Base-by-base conservation (phyloP, 805 yeast genomes). In the Priceomyces medius region DNA sequence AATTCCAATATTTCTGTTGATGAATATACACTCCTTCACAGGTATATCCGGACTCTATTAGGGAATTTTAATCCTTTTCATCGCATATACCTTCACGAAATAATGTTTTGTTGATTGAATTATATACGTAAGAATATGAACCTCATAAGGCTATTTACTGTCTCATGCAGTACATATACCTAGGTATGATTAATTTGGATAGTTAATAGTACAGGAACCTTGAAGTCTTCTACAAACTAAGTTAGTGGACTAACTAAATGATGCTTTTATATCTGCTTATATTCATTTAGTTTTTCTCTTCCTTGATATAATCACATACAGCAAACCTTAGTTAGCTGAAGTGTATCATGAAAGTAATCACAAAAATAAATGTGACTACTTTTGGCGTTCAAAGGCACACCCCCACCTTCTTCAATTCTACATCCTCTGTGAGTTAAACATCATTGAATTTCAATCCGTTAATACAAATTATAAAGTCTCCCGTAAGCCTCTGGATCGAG, bases 171-270 rank as follows among this genome's bases (percentile, higher is more conserved):
- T 38, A 38, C 51, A 43, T 4, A 51, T 51, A 20, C 53, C 53
- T 9, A 51, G 53, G 33, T 49, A 50, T 19, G 51, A 47, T 42
- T 49, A 13, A 49, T 49, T 37, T 49, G 51, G 33, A 47, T 49
- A 28, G 53, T 49, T 24, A 49, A 35, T 31, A 49, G 45, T 3
- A 47, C 49, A 9, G 53, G 49, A 21, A 47, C 37, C 36, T 49
- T 49, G 19, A 47, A 49, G 23, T 49, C 53, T 38, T 47, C 53
- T 9, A 47, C 45, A 12, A 49, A 32, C 35, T 50, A 37, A 2
- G 45, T 47, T 17, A 49, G 38, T n/a, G n/a, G 5, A 18, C 42
- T 20, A 4, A 48, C 35, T 20, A 47, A 43, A 35, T 49, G 53
- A 34, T 47, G 53, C 31, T 49, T 49, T n/a, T 47, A 42, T 29